Base-by-base conservation (phyloP, 2,329 filamentous ascomycete genomes). In the Verticillium albo-atrum region DNA sequence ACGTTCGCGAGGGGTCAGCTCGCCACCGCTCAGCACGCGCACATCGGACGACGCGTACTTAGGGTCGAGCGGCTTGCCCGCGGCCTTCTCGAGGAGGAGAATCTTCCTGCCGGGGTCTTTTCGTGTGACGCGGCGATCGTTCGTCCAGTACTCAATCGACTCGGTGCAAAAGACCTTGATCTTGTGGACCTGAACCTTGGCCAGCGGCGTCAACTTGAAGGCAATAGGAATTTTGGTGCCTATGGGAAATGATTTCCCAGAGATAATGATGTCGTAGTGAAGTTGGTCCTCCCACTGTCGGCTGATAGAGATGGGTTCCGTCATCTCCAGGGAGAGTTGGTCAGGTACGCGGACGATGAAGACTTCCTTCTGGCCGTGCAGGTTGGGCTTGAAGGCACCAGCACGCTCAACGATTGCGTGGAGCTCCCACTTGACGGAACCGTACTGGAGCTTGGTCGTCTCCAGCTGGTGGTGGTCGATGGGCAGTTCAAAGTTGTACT, bases 201-300 rank as follows among this genome's bases (percentile, higher is more conserved):
- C 92, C 25, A 97, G 77, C 0, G 93, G 93, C 1, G 92, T 97
- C 64, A 97, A 81, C 74, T 96, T 97, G 79, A 97, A 96, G 1
- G 92, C 92, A 61, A 97, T 95, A 1, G 93, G 93, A 17, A 97
- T 91, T 67, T 90, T 90, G 42, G 89, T 85, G 17, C 93, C 93
- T 23, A 97, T 84, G 0, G 93, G 91, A 61, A 97, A 97, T 1
- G 92, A 96, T 80, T 97, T 97, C 58, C 93, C 93, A 1, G 92
- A 97, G 58, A 97, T 96, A 71, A 97, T 89, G 66, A 97, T 97
- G 68, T 97, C 93, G 75, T 97, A 97, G 69, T 96, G 92, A 32
- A 97, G 79, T 69, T 97, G 93, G 66, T 97, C 92, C 71, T 97
- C 93, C 93, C 93, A 97, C 63, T 91, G 92, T 23, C 93, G 83